Base-by-base conservation (phyloP, 225 moss, liverwort and hornwort genomes). In the Straminergon stramineum region DNA sequence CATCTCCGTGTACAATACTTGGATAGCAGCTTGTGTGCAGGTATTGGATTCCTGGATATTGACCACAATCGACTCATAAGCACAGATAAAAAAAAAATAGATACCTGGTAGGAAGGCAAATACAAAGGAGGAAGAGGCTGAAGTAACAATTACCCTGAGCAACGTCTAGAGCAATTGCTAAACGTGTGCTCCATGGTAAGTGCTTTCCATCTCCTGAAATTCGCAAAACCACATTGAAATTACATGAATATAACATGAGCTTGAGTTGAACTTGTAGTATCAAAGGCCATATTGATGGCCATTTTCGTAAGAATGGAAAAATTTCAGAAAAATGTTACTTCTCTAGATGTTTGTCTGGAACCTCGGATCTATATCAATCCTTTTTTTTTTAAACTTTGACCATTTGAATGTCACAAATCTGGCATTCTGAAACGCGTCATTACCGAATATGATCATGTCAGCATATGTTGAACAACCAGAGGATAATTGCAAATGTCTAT, bases 91-190 rank as follows among this genome's bases (percentile, higher is more conserved):
- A 48, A 10, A 79, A 48, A 73, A 34, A 57, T 24, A 57, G 85
- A 45, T 41, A 45, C 77, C 53, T 80, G 58, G 53, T 30, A 48
- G 63, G 30, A 81, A 82, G 34, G 70, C 71, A 78, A 68, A 62
- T 52, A 34, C 43, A 76, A 66, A 35, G 35, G 16, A 41, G 68
- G 81, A 79, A 62, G 63, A 81, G 64, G 71, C 57, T 27, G 43
- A 75, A 43, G 90, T 53, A 73, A 43, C 60, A 63, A 58, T 78
- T 90, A 94, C 93, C 94, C 80, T 89, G 90, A 26, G 93, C 92
- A 77, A 62, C 64, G 81, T 91, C 92, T 65, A 92, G 81, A 85
- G 92, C 93, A 74, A 95, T 92, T 90, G 91, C 73, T 86, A 93
- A 90, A 52, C 92, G 63, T 43, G 87, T 81, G 64, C 85, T 91